Percentiles rank a stretch among this genome's conserved stretches.
Conservation (phyloP, 495 filamentous ascomycete species). For the Talaromyces nanjingensis region DNA sequence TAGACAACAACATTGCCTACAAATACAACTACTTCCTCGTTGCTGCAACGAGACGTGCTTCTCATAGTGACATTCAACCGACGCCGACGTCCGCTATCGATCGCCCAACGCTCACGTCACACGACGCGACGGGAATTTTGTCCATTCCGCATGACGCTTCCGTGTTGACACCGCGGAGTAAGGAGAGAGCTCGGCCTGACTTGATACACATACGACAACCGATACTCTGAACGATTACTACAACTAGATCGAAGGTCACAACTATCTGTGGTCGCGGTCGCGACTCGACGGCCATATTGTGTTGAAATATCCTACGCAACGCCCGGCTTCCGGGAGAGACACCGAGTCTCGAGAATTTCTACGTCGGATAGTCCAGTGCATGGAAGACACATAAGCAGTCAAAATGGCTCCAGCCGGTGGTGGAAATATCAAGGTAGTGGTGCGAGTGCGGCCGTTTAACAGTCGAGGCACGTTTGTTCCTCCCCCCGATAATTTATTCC, state of each 20-base stretch:
- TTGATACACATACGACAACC: no score
- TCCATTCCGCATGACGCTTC: not conserved
- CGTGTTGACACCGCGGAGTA: not conserved
- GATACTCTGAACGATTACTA: no score
- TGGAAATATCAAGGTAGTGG: conserved; percentile 99
- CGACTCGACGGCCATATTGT: not conserved
- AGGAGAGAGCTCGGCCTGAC: not conserved
- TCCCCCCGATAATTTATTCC: not conserved
- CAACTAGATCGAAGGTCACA: not conserved
- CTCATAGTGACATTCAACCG: not conserved
- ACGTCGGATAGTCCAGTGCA: not conserved
- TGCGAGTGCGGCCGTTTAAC: conserved; percentile 89
- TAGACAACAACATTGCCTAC: not conserved
- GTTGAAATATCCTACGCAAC: not conserved
- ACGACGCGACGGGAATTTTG: not conserved
- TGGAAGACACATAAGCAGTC: not conserved
- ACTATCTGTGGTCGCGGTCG: not conserved
- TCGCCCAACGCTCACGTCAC: not conserved
- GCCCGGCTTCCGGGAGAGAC: not conserved
- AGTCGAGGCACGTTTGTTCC: conserved; percentile 61
- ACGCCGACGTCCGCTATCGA: not conserved
- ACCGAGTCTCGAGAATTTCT: not conserved
- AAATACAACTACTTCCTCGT: not conserved
- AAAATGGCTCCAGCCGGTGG: conserved; percentile 69
- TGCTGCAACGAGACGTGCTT: not conserved